Evolutionary conservation across 2,329 filamentous ascomycete species (phyloP), one percentile per base, ranked within the genome.

Genomic region (Fusarium floridanum): DNA sequence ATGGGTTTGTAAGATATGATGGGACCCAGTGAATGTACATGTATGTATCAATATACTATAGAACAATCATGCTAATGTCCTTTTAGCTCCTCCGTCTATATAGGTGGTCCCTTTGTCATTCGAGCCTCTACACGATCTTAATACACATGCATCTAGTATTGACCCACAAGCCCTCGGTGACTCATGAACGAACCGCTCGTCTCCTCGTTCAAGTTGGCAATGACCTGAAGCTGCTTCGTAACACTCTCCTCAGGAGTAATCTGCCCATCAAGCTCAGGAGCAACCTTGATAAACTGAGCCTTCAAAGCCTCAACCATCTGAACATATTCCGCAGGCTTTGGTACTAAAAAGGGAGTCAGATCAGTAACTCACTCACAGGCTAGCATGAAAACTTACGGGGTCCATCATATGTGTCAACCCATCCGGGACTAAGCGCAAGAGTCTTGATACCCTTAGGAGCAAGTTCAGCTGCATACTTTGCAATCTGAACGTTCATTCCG

Each of bases 401-500:
- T n/a, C 60, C 60, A 5, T 62, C 41, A 14, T 41, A 62, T 6
- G 60, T 62, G 11, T 50, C 60, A 1, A 50, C 60, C 60, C 60
- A 62, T 22, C 60, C 60, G 7, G 60, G 60, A 17, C 60, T 50
- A 22, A 50, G 27, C 3, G 60, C 16, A 17, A 62, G 16, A 7
- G 60, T 50, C 43, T 62, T 62, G 41, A 62, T 62, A 5, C 60
- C 43, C 32, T 62, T 62, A 8, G 60, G 60, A 5, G 29, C 32
- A 7, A 62, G 43, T 11, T 62, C 60, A 14, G 17, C 43, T 1
- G 41, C 60, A 8, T 62, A 62, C 32, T 53, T 62, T 0, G 60
- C 41, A 6, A 62, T 6, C 11, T 36, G 29, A n/a, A 50, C 41
- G 6, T 62, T 62, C 43, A 53, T 24, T 4, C 9, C 60, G 2